Base-by-base conservation (phyloP, 2,329 filamentous ascomycete genomes). In the Pyrenophora seminiperda region DNA sequence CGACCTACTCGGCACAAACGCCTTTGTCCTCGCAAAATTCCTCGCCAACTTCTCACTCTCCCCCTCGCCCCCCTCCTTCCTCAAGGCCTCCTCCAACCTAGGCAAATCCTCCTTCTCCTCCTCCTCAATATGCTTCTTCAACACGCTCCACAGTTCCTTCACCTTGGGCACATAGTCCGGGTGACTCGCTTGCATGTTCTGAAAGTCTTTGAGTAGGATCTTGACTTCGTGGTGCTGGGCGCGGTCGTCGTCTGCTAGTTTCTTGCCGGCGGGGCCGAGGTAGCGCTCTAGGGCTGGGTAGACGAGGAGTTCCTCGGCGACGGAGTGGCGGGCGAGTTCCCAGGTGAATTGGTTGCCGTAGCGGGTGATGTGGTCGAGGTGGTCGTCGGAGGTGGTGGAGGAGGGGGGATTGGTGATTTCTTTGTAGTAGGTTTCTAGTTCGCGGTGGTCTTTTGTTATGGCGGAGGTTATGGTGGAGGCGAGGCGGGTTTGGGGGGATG, bases 291-390 rank as follows among this genome's bases (percentile, higher is more conserved):
- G 66, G 2, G 66, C 70, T 7, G 72, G 71, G 50, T 74, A 74
- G 7, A 73, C 59, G 5, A 72, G 65, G 5, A 82, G 62, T 55
- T 82, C 80, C 51, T 82, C 79, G 7, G 75, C 78, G 41, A 81
- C 72, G 0, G 77, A 73, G 60, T 82, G 79, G 7, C 79, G 76
- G 19, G 79, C 76, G 0, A 82, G 69, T 50, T 81, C 77, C 80
- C 80, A 81, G 11, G 75, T 76, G 53, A 82, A 79, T 50, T 79
- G 75, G 46, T 82, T 82, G 47, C 78, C 75, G 50, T 71, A 81
- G 10, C 76, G 72, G 5, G 67, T 70, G 45, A 76, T 72, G 19
- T 76, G 70, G 24, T 80, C 78, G 24, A 61, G n/a, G n/a, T n/a
- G n/a, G n/a, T n/a, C n/a, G n/a, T n/a, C n/a, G n/a, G n/a, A n/a